phyloP scores from a whole-genome alignment of 2,329 filamentous ascomycete genomes.

The Aspergillus sp. region DNA sequence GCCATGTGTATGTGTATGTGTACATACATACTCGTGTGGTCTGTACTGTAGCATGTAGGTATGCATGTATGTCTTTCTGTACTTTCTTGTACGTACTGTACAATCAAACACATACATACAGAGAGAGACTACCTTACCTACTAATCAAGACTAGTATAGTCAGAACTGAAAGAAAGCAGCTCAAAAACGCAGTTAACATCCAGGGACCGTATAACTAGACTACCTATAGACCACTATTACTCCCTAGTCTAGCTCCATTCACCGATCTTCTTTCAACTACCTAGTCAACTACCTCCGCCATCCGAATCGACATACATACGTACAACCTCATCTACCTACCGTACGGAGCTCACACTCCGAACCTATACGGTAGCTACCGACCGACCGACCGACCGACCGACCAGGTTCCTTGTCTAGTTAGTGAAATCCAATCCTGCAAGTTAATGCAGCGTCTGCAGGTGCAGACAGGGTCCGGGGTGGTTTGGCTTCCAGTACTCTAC shows the following conservation, averaged over 20 bases:
- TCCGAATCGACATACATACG: not conserved
- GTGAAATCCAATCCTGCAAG: slow-evolving; percentile 2
- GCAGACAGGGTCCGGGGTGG: slow-evolving; percentile 20
- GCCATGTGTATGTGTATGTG: not conserved
- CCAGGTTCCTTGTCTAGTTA: not conserved
- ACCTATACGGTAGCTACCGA: not conserved
- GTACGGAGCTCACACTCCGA: not conserved
- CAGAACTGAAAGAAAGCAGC: not conserved
- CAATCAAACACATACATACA: too few relatives aligned
- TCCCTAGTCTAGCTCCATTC: not conserved
- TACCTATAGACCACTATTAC: not conserved
- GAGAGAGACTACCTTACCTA: too few relatives aligned
- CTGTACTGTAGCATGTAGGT: not conserved
- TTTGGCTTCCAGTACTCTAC: not conserved
- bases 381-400: not conserved
- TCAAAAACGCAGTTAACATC: not conserved
- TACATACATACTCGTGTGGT: not conserved
- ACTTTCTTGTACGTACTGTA: too few relatives aligned
- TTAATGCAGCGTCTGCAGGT: slow-evolving; percentile 16
- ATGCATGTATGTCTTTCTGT: not conserved
- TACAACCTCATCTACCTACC: not conserved
- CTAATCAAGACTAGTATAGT: not conserved
- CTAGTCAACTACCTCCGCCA: not conserved
- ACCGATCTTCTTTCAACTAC: not conserved
- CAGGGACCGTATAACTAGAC: not conserved